Conservation (phyloP, 2,329 filamentous ascomycete species). For the Ascochyta viciae-villosae region DNA sequence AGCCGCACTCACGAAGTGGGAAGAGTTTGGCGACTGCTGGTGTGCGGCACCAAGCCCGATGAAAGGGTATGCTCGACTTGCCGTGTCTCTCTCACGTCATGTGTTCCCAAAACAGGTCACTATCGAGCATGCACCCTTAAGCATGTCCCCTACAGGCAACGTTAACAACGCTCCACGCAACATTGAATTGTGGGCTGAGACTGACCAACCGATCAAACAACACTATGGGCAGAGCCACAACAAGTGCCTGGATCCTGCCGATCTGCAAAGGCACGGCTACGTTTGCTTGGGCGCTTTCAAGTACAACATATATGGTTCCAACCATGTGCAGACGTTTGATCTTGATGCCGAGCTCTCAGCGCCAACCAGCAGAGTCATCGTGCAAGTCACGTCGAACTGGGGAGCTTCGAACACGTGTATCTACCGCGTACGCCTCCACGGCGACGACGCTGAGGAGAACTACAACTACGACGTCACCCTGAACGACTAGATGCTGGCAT, state of each 20-base stretch:
- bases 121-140: slow-evolving; percentile 56
- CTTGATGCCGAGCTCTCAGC: slow-evolving; percentile 40
- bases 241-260: slow-evolving; percentile 22
- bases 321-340: slow-evolving; percentile 53
- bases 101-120: slow-evolving; percentile 52
- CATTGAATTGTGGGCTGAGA: slow-evolving; percentile 56
- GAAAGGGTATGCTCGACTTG: slow-evolving; percentile 68
- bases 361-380: slow-evolving; percentile 44
- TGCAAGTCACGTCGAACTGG: slow-evolving; percentile 54
- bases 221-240: slow-evolving; percentile 27
- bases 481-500: slow-evolving; percentile 23
- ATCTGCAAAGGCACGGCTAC: slow-evolving; percentile 31
- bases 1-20: slow-evolving; percentile 73
- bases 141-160: slow-evolving; percentile 46
- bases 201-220: slow-evolving; percentile 32
- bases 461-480: slow-evolving; percentile 28
- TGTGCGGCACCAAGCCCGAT: slow-evolving; percentile 65
- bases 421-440: slow-evolving; percentile 56
- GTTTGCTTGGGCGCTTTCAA: slow-evolving; percentile 51
- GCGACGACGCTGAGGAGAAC: slow-evolving; percentile 35
- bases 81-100: slow-evolving; percentile 55
- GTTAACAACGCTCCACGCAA: slow-evolving; percentile 51
- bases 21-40: slow-evolving; percentile 86
- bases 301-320: slow-evolving; percentile 52
- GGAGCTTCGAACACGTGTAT: slow-evolving; percentile 55